Conservation (phyloP, 257 asterid species). For the Solanum peruvianum region DNA sequence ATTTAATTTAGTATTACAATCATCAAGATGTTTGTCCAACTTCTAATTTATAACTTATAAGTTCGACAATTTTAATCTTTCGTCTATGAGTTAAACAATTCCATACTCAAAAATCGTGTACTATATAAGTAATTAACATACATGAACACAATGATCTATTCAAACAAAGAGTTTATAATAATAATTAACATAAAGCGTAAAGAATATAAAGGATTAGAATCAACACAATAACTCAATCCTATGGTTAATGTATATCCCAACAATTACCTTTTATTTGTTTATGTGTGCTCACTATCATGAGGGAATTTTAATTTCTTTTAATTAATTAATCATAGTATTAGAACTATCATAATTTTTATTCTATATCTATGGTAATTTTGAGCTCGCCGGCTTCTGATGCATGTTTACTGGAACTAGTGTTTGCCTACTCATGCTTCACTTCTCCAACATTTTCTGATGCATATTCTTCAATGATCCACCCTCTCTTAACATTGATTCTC, state of each 20-base stretch:
- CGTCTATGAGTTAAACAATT: neutral
- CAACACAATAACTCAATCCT: neutral
- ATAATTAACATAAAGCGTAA: too few species aligned
- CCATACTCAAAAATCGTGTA: neutral
- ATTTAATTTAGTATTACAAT: too few species aligned
- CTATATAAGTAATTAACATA: neutral
- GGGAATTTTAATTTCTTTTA: too few species aligned
- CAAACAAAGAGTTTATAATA: too few species aligned
- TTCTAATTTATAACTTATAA: too few species aligned
- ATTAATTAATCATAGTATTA: neutral
- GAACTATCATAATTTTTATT: neutral
- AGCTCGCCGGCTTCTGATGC: neutral
- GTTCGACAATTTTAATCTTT: neutral
- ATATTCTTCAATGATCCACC: neutral
- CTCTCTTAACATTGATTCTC: neutral
- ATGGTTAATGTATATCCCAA: neutral
- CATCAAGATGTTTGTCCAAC: too few species aligned
- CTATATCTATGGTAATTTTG: neutral
- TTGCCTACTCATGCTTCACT: neutral
- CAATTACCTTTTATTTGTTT: too few species aligned
- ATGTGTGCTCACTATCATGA: too few species aligned
- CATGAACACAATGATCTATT: neutral
- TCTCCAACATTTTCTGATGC: neutral
- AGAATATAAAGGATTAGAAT: neutral
- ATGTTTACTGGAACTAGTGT: neutral